phyloP scores from a whole-genome alignment of 495 filamentous ascomycete species.

The Xylaria acuta region DNA sequence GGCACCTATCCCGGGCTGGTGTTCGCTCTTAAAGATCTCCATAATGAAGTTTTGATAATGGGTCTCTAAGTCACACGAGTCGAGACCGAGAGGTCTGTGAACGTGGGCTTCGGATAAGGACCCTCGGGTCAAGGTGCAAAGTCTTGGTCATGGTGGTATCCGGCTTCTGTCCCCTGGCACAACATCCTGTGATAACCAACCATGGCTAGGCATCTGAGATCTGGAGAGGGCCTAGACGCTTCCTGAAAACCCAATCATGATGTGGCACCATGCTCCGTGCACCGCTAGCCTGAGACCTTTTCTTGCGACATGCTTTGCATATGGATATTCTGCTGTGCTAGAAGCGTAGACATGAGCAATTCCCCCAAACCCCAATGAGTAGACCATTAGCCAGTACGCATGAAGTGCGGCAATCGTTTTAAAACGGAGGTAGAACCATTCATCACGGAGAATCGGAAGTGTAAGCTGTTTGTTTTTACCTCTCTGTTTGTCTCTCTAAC shows the following conservation, averaged over 20 bases:
- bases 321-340: background rate
- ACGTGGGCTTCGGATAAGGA: constrained; percentile 5
- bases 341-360: background rate
- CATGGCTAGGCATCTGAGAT: background rate
- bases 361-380: background rate
- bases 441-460: background rate
- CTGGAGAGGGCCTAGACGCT: constrained; percentile 11
- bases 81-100: constrained; percentile 10
- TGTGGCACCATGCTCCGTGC: background rate
- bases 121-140: constrained; percentile 1
- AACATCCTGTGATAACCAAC: constrained; percentile 1
- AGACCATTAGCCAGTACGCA: background rate
- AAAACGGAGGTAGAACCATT: background rate
- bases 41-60: background rate
- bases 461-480: background rate
- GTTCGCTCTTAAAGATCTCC: constrained; percentile 1
- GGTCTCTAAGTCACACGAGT: background rate
- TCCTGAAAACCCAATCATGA: constrained; percentile 5
- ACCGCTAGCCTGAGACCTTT: background rate
- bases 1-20: background rate
- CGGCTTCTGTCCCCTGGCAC: constrained; percentile 11
- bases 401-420: background rate
- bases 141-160: constrained; percentile 3
- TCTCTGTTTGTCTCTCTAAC: background rate
- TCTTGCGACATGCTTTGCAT: background rate